Evolutionary conservation across 2,329 filamentous ascomycete genomes (phyloP).

Genomic region (Aspergillus fumigatiaffinis): DNA sequence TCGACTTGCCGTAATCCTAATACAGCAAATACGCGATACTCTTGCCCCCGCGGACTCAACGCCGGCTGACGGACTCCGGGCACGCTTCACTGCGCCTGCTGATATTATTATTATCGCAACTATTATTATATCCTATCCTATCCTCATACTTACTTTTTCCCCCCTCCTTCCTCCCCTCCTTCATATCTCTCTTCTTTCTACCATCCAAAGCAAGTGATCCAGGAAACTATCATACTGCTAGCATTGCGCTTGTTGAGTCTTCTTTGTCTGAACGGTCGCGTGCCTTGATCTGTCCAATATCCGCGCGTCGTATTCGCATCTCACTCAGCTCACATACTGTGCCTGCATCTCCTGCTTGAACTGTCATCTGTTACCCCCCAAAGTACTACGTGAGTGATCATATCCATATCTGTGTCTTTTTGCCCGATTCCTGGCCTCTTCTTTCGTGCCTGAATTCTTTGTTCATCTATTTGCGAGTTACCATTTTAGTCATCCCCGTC

Average conservation of each 20-base stretch:
- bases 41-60: background rate
- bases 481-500: constrained; percentile 8
- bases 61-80: background rate
- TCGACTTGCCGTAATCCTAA: constrained; percentile 9
- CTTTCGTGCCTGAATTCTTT: background rate
- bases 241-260: background rate
- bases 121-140: constrained; percentile 5
- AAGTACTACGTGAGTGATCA: background rate
- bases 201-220: background rate
- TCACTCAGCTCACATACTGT: constrained; percentile 11
- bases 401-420: background rate
- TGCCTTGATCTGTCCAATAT: constrained; percentile 10
- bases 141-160: constrained; percentile 5
- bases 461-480: background rate
- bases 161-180: constrained; percentile 5
- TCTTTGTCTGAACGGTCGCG: constrained; percentile 10
- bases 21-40: background rate
- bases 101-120: background rate
- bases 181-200: constrained; percentile 3
- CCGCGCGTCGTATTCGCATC: constrained; percentile 21
- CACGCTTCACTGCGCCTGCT: background rate
- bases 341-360: constrained; percentile 6
- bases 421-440: background rate
- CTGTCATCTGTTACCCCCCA: background rate
- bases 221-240: background rate